Conservation (phyloP, 2,329 filamentous ascomycete genomes). For the Scedosporium minutisporum region DNA sequence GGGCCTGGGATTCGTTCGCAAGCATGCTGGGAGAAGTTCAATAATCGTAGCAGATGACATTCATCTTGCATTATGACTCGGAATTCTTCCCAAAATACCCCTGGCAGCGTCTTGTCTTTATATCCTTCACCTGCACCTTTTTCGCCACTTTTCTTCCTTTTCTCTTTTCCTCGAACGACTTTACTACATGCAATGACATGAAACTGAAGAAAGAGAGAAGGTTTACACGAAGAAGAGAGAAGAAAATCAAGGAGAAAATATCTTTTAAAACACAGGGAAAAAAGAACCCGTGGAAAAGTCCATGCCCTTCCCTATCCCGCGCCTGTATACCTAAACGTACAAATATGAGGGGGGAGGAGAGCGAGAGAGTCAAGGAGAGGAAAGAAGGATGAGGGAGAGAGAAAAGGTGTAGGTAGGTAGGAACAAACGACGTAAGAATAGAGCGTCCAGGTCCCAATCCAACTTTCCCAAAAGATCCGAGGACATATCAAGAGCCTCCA, state of each 20-base stretch:
- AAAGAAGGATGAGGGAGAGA: neutral
- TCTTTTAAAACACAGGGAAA: neutral
- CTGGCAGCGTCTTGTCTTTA: neutral
- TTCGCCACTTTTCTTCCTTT: neutral
- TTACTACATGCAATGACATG: neutral
- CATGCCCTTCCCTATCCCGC: neutral
- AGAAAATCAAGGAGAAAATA: neutral
- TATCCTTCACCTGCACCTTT: neutral
- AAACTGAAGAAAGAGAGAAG: neutral
- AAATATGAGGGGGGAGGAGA: neutral
- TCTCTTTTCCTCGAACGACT: neutral
- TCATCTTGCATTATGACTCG: neutral
- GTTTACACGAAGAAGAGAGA: neutral
- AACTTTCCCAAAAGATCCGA: neutral
- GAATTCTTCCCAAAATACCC: neutral
- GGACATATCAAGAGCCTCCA: neutral
- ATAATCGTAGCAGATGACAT: neutral
- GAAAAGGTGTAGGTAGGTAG: neutral
- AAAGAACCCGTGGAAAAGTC: neutral
- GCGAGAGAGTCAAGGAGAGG: neutral
- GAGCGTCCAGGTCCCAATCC: neutral
- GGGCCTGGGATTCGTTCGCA: too few relatives aligned
- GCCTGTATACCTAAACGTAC: slow-evolving; percentile 1
- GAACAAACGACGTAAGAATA: neutral
- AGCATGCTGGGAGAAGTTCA: too few relatives aligned